Evolutionary conservation across 2,329 filamentous ascomycete genomes (phyloP), one percentile per base, ranked within the genome.

Genomic region (Kalmusia sp.): DNA sequence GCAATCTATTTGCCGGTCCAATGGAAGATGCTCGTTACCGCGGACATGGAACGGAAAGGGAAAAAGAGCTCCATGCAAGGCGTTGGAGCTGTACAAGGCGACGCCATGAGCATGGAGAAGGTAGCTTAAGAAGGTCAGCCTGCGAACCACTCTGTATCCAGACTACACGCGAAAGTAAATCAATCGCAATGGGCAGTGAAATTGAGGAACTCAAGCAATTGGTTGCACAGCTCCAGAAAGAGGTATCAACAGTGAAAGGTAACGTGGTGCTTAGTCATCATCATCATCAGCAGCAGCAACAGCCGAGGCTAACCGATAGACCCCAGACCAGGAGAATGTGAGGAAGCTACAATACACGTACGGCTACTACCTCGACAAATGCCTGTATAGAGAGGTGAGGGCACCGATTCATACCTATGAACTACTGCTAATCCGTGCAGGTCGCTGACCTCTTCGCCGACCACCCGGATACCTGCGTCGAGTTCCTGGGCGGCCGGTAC

Each of bases 341-440:
- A 79, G 80, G 51, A 84, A 83, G 63, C 76, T 80, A 3, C 82
- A 84, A 62, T 82, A 81, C 74, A 84, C 81, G 55, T 85, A 84
- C 66, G 82, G 82, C 22, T 84, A 85, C 67, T 85, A 84, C 63
- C 74, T 85, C 22, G 82, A 85, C 71, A 85, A 85, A 58, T 85
- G 82, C 54, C 73, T 85, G 1, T 85, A 84, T 69, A 77, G 83
- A 57, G 80, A 84, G 72, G 81, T 79, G 48, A 51, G 44, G 3
- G 15, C 15, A 7, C 4, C 6, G 6, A 3, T 0, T n/a, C n/a
- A 4, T 19, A 8, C 9, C 2, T 14, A 7, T 8, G 6, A 9
- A 25, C 5, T 5, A 1, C 12, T 35, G 19, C 53, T 65, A 11
- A 69, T 14, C 15, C 7, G 4, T 12, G 1, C 19, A 72, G 67